These are phyloP conservation scores for Dactylellina cionopaga DNA, from an alignment of 2,329 filamentous ascomycete genomes.

Conservation along the genomic window DNA sequence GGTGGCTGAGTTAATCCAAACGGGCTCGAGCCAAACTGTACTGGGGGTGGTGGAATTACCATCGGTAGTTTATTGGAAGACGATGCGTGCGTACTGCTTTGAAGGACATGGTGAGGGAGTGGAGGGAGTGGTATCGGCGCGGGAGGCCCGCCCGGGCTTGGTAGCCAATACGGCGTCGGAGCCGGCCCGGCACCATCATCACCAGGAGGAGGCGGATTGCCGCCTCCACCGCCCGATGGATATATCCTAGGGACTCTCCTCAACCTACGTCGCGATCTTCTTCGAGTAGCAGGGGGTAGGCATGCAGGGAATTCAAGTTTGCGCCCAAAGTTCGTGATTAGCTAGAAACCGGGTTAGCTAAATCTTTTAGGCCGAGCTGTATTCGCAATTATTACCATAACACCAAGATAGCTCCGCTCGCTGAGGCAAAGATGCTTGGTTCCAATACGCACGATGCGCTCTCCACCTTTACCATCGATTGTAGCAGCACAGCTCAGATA, in stretches of 20 bases:
- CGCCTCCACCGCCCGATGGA: slow-evolving; percentile 32
- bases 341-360: slow-evolving; percentile 17
- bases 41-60: neutral
- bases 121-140: neutral
- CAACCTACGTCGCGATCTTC: slow-evolving; percentile 39
- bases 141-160: slow-evolving; percentile 15
- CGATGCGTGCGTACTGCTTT: slow-evolving; percentile 1
- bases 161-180: slow-evolving; percentile 17
- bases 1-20: neutral
- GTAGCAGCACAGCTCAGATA: slow-evolving; percentile 43
- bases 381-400: slow-evolving; percentile 34
- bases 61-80: neutral
- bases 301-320: slow-evolving; percentile 50
- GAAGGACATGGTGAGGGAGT: neutral
- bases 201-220: slow-evolving; percentile 15
- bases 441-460: slow-evolving; percentile 42
- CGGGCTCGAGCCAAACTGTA: neutral
- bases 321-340: slow-evolving; percentile 50
- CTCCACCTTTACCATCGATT: slow-evolving; percentile 36
- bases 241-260: slow-evolving; percentile 42
- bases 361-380: neutral
- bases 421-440: slow-evolving; percentile 50
- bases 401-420: slow-evolving; percentile 43
- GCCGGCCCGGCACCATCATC: slow-evolving; percentile 38
- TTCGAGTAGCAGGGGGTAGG: slow-evolving; percentile 27